Conservation (phyloP, 1,284 basidiomycete genomes). For the Fomitopsis pinicola region DNA sequence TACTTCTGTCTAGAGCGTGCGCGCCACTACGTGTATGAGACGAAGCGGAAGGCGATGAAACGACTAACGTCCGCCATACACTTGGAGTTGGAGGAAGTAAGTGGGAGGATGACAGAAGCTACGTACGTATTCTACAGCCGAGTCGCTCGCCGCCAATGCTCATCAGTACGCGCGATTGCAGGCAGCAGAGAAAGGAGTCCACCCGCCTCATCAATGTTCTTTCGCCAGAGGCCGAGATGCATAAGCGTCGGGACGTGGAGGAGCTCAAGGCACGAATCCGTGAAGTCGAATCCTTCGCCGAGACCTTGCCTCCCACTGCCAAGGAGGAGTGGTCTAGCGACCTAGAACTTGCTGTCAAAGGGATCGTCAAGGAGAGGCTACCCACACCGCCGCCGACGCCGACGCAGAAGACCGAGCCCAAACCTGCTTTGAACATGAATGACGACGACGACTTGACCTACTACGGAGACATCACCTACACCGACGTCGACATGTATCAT, state of each 20-base stretch:
- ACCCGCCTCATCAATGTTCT: constrained; percentile 14
- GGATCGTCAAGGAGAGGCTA: constrained; percentile 55
- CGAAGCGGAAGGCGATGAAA: constrained; percentile 32
- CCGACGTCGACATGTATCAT: background rate
- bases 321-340: constrained; percentile 16
- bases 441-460: background rate
- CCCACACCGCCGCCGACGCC: constrained; percentile 85
- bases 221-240: constrained; percentile 14
- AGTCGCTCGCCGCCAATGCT: background rate
- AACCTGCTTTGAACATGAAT: constrained; percentile 19
- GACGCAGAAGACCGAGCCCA: constrained; percentile 59
- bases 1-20: constrained; percentile 40
- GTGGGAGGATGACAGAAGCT: constrained; percentile 23
- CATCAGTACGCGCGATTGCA: background rate
- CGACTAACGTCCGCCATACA: constrained; percentile 26
- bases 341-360: constrained; percentile 19
- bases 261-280: constrained; percentile 12
- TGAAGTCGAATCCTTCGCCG: constrained; percentile 13
- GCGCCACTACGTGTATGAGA: constrained; percentile 20
- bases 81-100: constrained; percentile 31
- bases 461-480: background rate
- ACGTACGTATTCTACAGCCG: constrained; percentile 12
- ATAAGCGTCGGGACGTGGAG: constrained; percentile 15
- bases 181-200: constrained; percentile 13
- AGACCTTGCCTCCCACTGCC: constrained; percentile 10